Evolutionary conservation across 1,284 basidiomycete genomes (phyloP).

Genomic region (Earliella scabrosa): DNA sequence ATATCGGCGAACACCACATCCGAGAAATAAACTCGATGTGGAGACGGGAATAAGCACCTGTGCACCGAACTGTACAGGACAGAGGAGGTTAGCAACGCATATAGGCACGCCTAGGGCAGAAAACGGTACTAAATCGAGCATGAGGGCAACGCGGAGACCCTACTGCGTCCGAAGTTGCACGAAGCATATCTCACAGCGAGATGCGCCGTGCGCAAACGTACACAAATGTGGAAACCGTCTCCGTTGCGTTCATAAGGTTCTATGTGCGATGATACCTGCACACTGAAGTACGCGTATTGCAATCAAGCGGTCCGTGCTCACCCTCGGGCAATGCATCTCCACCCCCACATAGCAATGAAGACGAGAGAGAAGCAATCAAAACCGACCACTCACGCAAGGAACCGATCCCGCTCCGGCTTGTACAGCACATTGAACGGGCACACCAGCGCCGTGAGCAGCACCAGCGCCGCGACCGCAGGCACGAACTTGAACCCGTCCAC

Average conservation of each 20-base stretch:
- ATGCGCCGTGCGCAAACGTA: no score
- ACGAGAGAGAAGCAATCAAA: no score
- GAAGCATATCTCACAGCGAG: no score
- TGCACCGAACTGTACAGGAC: constrained; percentile 63
- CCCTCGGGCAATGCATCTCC: no score
- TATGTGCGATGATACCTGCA: no score
- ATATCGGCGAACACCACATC: constrained; percentile 97
- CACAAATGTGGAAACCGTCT: no score
- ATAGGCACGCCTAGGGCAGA: background rate
- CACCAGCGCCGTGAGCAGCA: constrained; percentile 58
- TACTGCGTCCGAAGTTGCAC: no score
- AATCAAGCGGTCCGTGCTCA: no score
- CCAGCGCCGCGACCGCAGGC: constrained; percentile 70
- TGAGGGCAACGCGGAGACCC: no score
- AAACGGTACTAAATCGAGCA: no score
- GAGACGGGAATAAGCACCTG: constrained; percentile 75
- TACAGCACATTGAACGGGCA: constrained; percentile 70
- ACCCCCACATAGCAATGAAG: constrained; percentile 1
- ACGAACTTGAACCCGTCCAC: constrained; percentile 81
- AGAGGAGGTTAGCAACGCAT: no score
- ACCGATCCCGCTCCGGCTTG: constrained; percentile 73
- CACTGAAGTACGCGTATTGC: background rate
- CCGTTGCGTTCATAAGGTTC: no score
- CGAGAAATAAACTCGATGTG: constrained; percentile 77
- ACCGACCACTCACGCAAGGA: constrained; percentile 65